Conservation (phyloP, 495 filamentous ascomycete species). For the Podospora pseudoanserina region DNA sequence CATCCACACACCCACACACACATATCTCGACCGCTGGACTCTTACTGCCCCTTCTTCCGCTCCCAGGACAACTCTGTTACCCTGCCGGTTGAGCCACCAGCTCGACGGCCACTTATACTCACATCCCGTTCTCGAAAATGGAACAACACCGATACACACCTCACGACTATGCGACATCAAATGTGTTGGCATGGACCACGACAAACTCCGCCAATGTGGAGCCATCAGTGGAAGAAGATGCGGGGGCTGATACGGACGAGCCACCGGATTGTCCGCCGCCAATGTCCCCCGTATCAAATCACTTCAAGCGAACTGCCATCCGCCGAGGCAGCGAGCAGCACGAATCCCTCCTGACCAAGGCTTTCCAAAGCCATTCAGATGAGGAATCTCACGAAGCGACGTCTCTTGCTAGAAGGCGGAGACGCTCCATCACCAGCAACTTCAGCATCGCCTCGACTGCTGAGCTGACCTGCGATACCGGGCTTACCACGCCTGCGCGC, state of each 20-base stretch:
- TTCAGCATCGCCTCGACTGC: conserved; percentile 74
- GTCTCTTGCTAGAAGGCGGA: conserved; percentile 34
- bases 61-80: conserved; percentile 7
- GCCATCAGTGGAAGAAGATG: conserved; percentile 41
- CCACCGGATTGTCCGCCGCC: conserved; percentile 27
- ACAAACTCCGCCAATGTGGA: conserved; percentile 42
- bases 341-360: conserved; percentile 76
- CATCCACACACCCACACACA: background rate
- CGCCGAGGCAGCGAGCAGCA: conserved; percentile 49
- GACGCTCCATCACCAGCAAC: conserved; percentile 72
- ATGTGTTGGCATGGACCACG: conserved; percentile 40
- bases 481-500: conserved; percentile 83
- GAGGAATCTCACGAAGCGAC: conserved; percentile 36
- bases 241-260: conserved; percentile 33
- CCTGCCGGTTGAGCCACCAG: conserved; percentile 1
- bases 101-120: background rate
- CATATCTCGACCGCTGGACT: background rate
- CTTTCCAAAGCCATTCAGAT: conserved; percentile 64
- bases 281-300: conserved; percentile 24
- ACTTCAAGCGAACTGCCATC: conserved; percentile 42
- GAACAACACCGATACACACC: conserved; percentile 32
- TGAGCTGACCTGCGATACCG: conserved; percentile 88
- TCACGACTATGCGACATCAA: conserved; percentile 39
- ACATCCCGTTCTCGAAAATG: conserved; percentile 30
- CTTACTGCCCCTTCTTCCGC: background rate